Evolutionary conservation across 192 early-diverging fungal genomes (phyloP).

Genomic region (Allomyces arbusculus): DNA sequence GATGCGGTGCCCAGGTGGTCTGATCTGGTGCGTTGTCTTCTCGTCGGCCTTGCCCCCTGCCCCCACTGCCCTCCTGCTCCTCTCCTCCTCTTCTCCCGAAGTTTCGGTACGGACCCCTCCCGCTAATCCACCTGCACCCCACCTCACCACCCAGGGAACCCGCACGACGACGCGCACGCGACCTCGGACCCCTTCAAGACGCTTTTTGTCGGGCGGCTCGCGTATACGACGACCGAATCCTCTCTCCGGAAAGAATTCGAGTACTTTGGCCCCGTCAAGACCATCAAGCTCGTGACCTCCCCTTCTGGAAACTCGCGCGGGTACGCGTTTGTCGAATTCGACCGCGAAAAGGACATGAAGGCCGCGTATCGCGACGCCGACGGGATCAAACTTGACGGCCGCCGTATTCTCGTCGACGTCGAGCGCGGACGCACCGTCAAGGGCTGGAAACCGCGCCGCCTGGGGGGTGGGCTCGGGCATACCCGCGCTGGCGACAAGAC

Average conservation of each 20-base stretch:
- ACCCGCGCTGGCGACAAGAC: conserved; percentile 39
- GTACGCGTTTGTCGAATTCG: conserved; percentile 91
- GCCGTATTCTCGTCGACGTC: conserved; percentile 77
- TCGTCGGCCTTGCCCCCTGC: background rate
- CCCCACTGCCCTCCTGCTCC: too few species aligned
- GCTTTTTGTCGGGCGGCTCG: conserved; percentile 65
- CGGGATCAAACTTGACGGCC: conserved; percentile 62
- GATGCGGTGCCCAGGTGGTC: background rate
- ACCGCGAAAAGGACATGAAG: conserved; percentile 65
- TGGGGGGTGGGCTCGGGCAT: conserved; percentile 61
- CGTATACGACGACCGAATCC: conserved; percentile 57
- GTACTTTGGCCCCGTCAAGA: conserved; percentile 55
- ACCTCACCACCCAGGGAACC: conserved; percentile 29
- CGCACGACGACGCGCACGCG: conserved; percentile 46
- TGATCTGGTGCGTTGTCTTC: background rate
- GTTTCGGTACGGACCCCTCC: too few species aligned
- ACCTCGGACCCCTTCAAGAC: conserved; percentile 82
- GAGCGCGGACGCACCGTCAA: conserved; percentile 92
- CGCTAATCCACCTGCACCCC: too few species aligned
- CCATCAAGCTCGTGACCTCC: conserved; percentile 2
- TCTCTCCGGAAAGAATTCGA: conserved; percentile 57
- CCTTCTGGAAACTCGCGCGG: conserved; percentile 54
- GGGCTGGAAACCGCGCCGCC: conserved; percentile 73
- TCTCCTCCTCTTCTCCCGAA: too few species aligned
- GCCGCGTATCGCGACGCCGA: conserved; percentile 43